Evolutionary conservation across 768 basidiomycete genomes (phyloP).

Genomic region (Dioszegia hungarica): DNA sequence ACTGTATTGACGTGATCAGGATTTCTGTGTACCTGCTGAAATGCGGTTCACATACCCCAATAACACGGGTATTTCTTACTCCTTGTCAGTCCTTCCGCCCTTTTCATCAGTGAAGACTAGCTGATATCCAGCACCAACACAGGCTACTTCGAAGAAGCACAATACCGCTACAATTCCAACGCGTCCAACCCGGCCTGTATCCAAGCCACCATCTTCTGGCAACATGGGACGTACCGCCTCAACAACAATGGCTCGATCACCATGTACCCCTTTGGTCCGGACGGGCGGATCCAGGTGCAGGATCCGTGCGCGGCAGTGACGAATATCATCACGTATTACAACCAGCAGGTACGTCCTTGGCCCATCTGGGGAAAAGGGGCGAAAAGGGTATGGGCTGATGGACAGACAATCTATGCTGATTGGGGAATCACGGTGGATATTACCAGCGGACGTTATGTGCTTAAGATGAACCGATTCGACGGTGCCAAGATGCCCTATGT

Average conservation of each 20-base stretch:
- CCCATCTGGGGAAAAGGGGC: not conserved
- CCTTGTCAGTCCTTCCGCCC: slow-evolving; percentile 63
- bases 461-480: slow-evolving; percentile 74
- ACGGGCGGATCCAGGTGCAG: slow-evolving; percentile 93
- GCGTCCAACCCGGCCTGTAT: slow-evolving; percentile 84
- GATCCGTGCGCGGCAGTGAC: slow-evolving; percentile 84
- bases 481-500: slow-evolving; percentile 69
- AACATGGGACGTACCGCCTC: slow-evolving; percentile 71
- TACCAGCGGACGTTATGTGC: slow-evolving; percentile 57
- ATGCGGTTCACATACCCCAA: slow-evolving; percentile 74
- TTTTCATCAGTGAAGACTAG: slow-evolving; percentile 2
- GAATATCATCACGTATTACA: slow-evolving; percentile 80
- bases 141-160: slow-evolving; percentile 79
- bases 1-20: slow-evolving; percentile 52
- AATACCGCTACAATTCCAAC: slow-evolving; percentile 84
- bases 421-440: slow-evolving; percentile 75
- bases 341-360: slow-evolving; percentile 57
- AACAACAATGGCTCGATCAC: slow-evolving; percentile 73
- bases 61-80: slow-evolving; percentile 79
- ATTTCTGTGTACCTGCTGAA: slow-evolving; percentile 79
- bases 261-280: slow-evolving; percentile 63
- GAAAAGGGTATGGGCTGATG: slow-evolving; percentile 1
- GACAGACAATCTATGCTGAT: slow-evolving; percentile 44
- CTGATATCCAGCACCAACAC: slow-evolving; percentile 57
- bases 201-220: slow-evolving; percentile 80